These are phyloP conservation scores for Paramecium primaurelia DNA, from an alignment of 73 alveolate species.

Conservation along the genomic window DNA sequence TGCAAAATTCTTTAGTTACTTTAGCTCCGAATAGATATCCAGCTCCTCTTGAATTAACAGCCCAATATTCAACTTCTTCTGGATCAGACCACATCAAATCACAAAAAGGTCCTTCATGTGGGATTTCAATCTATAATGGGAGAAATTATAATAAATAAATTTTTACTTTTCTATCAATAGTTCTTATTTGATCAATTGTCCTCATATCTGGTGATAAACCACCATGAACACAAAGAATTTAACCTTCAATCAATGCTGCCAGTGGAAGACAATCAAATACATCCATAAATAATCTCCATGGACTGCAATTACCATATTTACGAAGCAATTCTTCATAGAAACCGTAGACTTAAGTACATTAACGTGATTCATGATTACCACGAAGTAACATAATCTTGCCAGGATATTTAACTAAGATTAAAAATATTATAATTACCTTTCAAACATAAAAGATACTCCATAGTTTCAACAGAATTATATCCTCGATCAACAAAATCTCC, in stretches of 20 bases:
- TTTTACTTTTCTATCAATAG: conserved; percentile 68
- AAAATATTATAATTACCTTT: neutral
- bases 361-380: conserved; percentile 64
- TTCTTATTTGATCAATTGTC: conserved; percentile 83
- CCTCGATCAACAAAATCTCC: conserved; percentile 83
- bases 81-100: conserved; percentile 94
- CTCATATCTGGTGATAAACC: conserved; percentile 91
- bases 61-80: conserved; percentile 87
- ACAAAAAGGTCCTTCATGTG: conserved; percentile 86
- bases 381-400: conserved; percentile 51
- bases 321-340: conserved; percentile 81
- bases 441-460: conserved; percentile 42
- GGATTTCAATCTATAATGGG: conserved; percentile 69
- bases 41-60: conserved; percentile 69
- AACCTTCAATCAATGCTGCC: conserved; percentile 88
- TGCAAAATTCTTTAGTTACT: conserved; percentile 79
- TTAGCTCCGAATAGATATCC: conserved; percentile 66
- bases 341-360: conserved; percentile 69
- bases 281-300: conserved; percentile 82
- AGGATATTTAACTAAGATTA: conserved; percentile 50
- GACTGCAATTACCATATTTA: conserved; percentile 86
- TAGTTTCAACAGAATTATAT: conserved; percentile 74
- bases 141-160: neutral
- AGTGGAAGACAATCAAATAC: conserved; percentile 74
- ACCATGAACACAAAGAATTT: conserved; percentile 92